phyloP scores from a whole-genome alignment of 495 filamentous ascomycete genomes.

The Penicillium goetzii region DNA sequence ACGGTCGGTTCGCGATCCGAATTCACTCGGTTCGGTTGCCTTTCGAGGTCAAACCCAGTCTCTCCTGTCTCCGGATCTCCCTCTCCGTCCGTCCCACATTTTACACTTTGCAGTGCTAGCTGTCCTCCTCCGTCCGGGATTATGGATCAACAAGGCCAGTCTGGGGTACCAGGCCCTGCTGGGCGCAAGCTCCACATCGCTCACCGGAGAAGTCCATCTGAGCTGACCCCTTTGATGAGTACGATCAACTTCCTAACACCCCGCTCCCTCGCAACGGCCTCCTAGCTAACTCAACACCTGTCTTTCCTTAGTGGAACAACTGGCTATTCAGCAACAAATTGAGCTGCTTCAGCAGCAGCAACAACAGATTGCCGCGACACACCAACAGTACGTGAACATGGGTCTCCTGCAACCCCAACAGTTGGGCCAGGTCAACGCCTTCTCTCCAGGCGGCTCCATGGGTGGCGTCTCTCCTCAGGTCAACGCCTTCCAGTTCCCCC shows the following conservation, averaged over 20 bases:
- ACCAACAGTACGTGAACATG: constrained; percentile 98
- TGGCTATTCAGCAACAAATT: constrained; percentile 98
- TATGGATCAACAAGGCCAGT: constrained; percentile 86
- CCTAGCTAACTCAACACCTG: constrained; percentile 16
- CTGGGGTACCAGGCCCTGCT: constrained; percentile 76
- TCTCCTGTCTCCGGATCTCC: constrained; percentile 27
- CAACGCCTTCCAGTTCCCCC: constrained; percentile 87
- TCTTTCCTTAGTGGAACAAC: constrained; percentile 79
- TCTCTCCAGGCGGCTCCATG: constrained; percentile 66
- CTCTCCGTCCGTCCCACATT: constrained; percentile 18
- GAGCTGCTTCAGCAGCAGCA: constrained; percentile 97
- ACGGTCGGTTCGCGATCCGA: constrained; percentile 36
- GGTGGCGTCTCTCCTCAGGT: constrained; percentile 80
- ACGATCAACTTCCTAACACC: constrained; percentile 53
- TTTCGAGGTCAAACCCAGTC: constrained; percentile 32
- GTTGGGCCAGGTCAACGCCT: constrained; percentile 66
- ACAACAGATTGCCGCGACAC: constrained; percentile 93
- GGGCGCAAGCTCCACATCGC: constrained; percentile 96
- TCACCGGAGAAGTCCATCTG: constrained; percentile 94
- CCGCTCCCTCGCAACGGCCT: neutral
- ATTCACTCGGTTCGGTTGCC: constrained; percentile 30
- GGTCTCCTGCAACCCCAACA: constrained; percentile 87
- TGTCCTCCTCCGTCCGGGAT: constrained; percentile 31
- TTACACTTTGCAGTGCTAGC: constrained; percentile 31
- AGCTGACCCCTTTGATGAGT: constrained; percentile 98